Base-by-base conservation (phyloP, 441 rosid species). In the Flueggea neowawraea region DNA sequence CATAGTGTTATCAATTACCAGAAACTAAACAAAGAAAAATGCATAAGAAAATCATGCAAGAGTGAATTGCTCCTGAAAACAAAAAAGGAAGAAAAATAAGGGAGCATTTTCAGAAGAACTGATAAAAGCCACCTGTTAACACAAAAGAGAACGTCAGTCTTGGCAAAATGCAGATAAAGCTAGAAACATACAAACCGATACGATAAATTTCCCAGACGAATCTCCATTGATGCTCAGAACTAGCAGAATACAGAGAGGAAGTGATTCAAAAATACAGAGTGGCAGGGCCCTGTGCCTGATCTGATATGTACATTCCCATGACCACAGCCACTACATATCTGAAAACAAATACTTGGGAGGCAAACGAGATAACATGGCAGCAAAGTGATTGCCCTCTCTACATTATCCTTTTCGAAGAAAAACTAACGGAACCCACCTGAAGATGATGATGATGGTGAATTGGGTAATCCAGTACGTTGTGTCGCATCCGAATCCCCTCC, bases 361-460 rank as follows among this genome's bases (percentile, higher is more conserved):
- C 84, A 80, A 82, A 83, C 73, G 83, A 85, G 76, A 85, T 57
- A 84, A 80, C 70, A 89, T 70, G 78, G 86, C 91, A 86, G 80
- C 88, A 90, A 78, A 73, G 80, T 59, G 88, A 85, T 86, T 78
- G 90, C 65, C 83, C 78, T 75, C 85, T 70, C 90, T 84, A 89
- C 82, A 89, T 78, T 91, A 84, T 80, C 84, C 50, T 39, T 74
- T 78, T 78, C 74, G 95, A 91, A 86, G 94, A 89, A 81, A n/a
- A 84, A 86, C 89, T 81, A 88, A 84, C 73, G 86, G 95, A 95
- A 90, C 98, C 98, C 96, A 95, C 97, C 97, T 89, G 97, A 86
- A 91, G 99, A 82, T 72, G 97, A 79, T 78, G 96, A 91, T 78
- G 97, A 79, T 78, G 96, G 92, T 78, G 96, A 91, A 75, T 85